Conservation (phyloP, 2,329 filamentous ascomycete species). For the Sordariomycetes sp. region DNA sequence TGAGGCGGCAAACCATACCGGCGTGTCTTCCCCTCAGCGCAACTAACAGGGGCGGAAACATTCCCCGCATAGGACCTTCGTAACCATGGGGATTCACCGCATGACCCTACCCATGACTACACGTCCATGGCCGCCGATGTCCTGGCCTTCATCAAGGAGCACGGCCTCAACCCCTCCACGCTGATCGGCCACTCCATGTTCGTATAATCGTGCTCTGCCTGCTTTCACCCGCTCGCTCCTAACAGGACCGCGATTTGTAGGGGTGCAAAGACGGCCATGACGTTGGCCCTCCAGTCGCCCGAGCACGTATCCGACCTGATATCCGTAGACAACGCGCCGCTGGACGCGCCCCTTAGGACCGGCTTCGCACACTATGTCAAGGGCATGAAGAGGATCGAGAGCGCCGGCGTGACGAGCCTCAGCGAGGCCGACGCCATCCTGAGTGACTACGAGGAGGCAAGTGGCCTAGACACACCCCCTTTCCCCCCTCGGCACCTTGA, state of each 20-base stretch:
- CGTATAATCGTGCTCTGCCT: slow-evolving; percentile 13
- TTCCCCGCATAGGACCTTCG: slow-evolving; percentile 67
- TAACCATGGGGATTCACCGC: slow-evolving; percentile 88
- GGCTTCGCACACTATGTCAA: slow-evolving; percentile 73
- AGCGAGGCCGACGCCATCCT: slow-evolving; percentile 75
- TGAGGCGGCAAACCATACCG: slow-evolving; percentile 31
- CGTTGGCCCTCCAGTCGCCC: slow-evolving; percentile 63
- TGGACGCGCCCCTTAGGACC: slow-evolving; percentile 64
- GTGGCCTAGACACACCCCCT: slow-evolving; percentile 4
- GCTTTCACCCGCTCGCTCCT: neutral
- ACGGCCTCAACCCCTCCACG: slow-evolving; percentile 58
- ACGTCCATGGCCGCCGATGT: slow-evolving; percentile 73
- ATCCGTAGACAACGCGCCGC: slow-evolving; percentile 83
- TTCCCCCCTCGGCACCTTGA: neutral
- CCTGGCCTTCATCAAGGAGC: slow-evolving; percentile 62
- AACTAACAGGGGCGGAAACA: slow-evolving; percentile 6
- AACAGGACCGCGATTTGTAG: slow-evolving; percentile 22
- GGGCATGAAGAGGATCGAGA: slow-evolving; percentile 76
- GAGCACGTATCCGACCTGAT: slow-evolving; percentile 60
- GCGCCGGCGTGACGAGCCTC: slow-evolving; percentile 54
- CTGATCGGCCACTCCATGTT: slow-evolving; percentile 93
- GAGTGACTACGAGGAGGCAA: slow-evolving; percentile 58
- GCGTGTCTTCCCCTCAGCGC: slow-evolving; percentile 5
- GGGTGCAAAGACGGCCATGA: slow-evolving; percentile 91
- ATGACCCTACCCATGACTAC: slow-evolving; percentile 69